These are phyloP conservation scores for Syncephalastrum monosporum DNA, from an alignment of 371 early-diverging fungal species.

Conservation along the genomic window DNA sequence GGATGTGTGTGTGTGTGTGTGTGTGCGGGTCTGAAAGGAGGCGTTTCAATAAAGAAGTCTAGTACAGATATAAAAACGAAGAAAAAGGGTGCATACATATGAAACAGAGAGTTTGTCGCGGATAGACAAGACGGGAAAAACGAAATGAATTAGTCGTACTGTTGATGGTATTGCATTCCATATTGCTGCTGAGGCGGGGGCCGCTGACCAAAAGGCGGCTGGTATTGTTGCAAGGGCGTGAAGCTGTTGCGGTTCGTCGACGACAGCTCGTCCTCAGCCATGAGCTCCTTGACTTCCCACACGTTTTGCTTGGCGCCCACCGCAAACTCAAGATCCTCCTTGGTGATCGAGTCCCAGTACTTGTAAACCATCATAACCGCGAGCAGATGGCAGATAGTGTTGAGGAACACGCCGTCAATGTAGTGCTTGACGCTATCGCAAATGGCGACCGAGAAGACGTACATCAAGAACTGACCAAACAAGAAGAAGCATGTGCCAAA, in stretches of 20 bases:
- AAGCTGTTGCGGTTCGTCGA: constrained; percentile 20
- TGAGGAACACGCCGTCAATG: constrained; percentile 96
- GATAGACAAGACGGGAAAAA: neutral
- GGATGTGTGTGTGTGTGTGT: too few relatives aligned
- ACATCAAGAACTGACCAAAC: constrained; percentile 81
- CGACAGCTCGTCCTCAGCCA: constrained; percentile 55
- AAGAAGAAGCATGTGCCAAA: constrained; percentile 87
- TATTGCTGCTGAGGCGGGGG: constrained; percentile 18
- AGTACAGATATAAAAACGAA: too few relatives aligned
- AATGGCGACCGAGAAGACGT: constrained; percentile 73
- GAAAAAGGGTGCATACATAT: too few relatives aligned
- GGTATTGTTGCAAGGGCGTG: constrained; percentile 19
- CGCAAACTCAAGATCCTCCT: constrained; percentile 96
- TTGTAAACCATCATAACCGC: constrained; percentile 99
- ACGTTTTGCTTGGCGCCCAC: constrained; percentile 88
- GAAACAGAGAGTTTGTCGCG: too few relatives aligned
- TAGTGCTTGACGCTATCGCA: constrained; percentile 92
- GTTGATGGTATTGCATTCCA: constrained; percentile 30
- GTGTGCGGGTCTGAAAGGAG: too few relatives aligned
- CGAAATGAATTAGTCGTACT: constrained; percentile 6
- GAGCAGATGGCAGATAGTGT: constrained; percentile 86
- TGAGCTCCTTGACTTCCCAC: constrained; percentile 91
- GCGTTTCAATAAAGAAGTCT: too few relatives aligned
- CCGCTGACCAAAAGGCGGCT: constrained; percentile 9
- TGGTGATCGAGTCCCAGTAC: constrained; percentile 98